A percentile compares a stretch with the other conserved stretches of the same genome.
Evolutionary conservation across 805 yeast species (phyloP).

Genomic region (Yamadazyma takamatsuzukensis): DNA sequence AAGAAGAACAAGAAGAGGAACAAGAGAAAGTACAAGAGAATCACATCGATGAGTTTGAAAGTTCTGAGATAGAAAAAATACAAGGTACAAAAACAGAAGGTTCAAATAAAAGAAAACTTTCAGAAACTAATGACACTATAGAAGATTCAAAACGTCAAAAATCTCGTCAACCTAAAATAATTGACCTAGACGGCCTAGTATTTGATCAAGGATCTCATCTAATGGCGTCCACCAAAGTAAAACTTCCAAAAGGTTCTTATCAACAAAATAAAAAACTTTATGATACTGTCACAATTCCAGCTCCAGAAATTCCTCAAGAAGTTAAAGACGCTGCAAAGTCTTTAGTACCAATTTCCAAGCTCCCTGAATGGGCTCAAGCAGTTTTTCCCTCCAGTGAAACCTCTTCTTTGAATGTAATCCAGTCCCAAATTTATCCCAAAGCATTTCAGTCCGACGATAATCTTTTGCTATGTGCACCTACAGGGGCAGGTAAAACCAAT

Average conservation of each 20-base stretch:
- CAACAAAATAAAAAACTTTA: conserved; percentile 69
- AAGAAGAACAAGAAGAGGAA: conserved; percentile 23
- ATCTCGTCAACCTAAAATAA: conserved; percentile 47
- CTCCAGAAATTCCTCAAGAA: conserved; percentile 55
- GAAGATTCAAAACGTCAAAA: conserved; percentile 5
- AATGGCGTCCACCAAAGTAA: conserved; percentile 62
- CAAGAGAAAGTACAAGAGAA: conserved; percentile 8
- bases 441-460: conserved; percentile 74
- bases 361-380: conserved; percentile 80
- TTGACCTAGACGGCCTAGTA: conserved; percentile 60
- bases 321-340: conserved; percentile 29
- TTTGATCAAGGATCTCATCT: conserved; percentile 74
- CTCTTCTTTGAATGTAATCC: conserved; percentile 69
- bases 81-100: conserved; percentile 33
- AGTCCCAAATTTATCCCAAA: conserved; percentile 74
- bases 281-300: conserved; percentile 91
- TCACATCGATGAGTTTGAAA: background rate
- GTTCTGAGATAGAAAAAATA: background rate
- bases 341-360: conserved; percentile 52
- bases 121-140: conserved; percentile 5
- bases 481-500: conserved; percentile 98
- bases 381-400: conserved; percentile 74
- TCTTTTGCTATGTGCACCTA: conserved; percentile 88
- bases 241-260: conserved; percentile 80
- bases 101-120: conserved; percentile 19